Base-by-base conservation (phyloP, 345 rosid genomes). In the Tarenaya hassleriana region DNA sequence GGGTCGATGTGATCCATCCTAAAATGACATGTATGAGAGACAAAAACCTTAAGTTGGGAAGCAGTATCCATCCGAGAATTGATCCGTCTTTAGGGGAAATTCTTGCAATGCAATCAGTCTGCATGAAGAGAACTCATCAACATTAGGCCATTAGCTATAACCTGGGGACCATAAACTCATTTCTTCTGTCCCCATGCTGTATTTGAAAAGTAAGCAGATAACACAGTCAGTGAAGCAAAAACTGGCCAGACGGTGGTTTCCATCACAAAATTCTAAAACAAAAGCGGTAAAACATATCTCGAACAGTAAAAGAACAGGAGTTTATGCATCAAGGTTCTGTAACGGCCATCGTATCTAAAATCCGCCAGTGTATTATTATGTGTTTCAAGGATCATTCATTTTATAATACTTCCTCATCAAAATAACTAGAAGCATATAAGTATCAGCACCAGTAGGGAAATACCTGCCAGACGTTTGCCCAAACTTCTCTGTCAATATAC, bases 401-500 rank as follows among this genome's bases (percentile, higher is more conserved):
- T 3, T 44, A 10, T 15, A 32, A 12, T 55, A 9, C 14, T 42
- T 56, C 7, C 12, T 20, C 15, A 35, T 18, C 8, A 45, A 29
- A 19, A 31, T 31, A 9, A 44, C 10, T 9, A 58, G 5, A 46
- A 38, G 33, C 5, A 44, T 35, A 64, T 11, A 5, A 2, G 29
- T 5, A 44, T 20, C 47, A 56, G 17, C 1, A 16, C 21, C 20
- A 57, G 18, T 47, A 19, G 54, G 3, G n/a, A n/a, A 52, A 35
- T 76, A 94, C 99, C 97, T 66, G 77, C 85, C 84, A 94, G 53
- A 94, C 71, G 51, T 94, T 94, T 5, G 95, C 95, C 99, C 99
- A 94, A 31, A 94, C 72, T 80, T 94, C 99, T 10, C 86, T 82
- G 62, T 94, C 68, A 53, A 94, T 60, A 66, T 73, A 88, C 75